These are phyloP conservation scores for Brassica balearica DNA, from an alignment of 441 rosid species.

Conservation along the genomic window DNA sequence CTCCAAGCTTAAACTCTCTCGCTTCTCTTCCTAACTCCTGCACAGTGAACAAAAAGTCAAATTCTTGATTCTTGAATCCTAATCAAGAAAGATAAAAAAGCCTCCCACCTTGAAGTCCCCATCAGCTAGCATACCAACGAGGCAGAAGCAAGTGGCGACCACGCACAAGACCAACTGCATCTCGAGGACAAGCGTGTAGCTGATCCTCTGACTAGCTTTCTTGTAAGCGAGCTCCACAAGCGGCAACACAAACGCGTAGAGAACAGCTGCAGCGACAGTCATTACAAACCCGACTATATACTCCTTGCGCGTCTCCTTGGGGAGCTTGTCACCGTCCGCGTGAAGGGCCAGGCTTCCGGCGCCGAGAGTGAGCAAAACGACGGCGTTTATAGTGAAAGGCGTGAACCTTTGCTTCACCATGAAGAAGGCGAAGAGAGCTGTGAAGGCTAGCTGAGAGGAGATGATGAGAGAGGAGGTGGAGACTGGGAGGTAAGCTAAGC, in stretches of 20 bases:
- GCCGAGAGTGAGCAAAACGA: constrained; percentile 49
- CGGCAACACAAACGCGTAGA: constrained; percentile 65
- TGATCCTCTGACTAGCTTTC: constrained; percentile 55
- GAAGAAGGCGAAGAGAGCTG: constrained; percentile 58
- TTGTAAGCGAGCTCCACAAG: constrained; percentile 64
- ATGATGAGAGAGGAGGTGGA: constrained; percentile 60
- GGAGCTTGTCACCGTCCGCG: constrained; percentile 54
- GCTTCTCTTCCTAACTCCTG: constrained; percentile 35
- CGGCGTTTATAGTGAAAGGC: constrained; percentile 47
- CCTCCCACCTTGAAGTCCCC: constrained; percentile 54
- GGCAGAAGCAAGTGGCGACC: constrained; percentile 56
- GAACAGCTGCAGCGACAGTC: constrained; percentile 56
- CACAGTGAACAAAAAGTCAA: background rate
- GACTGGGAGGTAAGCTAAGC: constrained; percentile 54
- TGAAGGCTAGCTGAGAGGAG: constrained; percentile 57
- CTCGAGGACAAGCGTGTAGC: constrained; percentile 67
- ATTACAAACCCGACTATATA: constrained; percentile 54
- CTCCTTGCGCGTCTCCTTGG: constrained; percentile 42
- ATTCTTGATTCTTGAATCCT: background rate
- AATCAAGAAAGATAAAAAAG: background rate
- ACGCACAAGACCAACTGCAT: constrained; percentile 60
- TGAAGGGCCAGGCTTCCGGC: constrained; percentile 51
- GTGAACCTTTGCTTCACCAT: constrained; percentile 61
- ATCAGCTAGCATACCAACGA: constrained; percentile 54
- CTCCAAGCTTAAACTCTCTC: constrained; percentile 36